Evolutionary conservation across 768 basidiomycete genomes (phyloP).

Genomic region (Lactifluus hygrophoroides): DNA sequence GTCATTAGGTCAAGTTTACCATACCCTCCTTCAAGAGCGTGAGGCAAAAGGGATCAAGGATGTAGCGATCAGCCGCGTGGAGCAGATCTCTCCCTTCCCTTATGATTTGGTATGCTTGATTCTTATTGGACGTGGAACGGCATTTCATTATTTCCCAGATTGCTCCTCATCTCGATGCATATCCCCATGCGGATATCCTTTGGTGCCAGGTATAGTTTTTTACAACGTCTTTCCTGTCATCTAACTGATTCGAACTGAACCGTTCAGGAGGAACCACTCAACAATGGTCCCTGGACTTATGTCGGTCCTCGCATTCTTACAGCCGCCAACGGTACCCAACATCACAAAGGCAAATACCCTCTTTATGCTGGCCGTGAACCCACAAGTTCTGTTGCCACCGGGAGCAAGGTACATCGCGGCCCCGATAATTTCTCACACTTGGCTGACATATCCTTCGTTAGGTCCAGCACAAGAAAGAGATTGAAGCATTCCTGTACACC

Average conservation of each 20-base stretch:
- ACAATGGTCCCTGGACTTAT: slow-evolving; percentile 97
- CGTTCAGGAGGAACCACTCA: slow-evolving; percentile 81
- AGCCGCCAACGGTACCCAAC: slow-evolving; percentile 80
- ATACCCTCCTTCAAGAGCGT: slow-evolving; percentile 79
- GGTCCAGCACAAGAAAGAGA: slow-evolving; percentile 86
- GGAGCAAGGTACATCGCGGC: slow-evolving; percentile 59
- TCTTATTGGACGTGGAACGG: not conserved
- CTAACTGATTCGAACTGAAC: not conserved
- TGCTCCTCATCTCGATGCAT: slow-evolving; percentile 90
- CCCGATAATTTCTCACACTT: not conserved
- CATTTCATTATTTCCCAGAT: slow-evolving; percentile 39
- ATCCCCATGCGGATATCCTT: slow-evolving; percentile 87
- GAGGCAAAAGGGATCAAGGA: slow-evolving; percentile 88
- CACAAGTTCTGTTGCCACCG: slow-evolving; percentile 86
- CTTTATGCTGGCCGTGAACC: slow-evolving; percentile 89
- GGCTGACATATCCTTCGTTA: slow-evolving; percentile 24
- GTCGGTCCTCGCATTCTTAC: slow-evolving; percentile 90
- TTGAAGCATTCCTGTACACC: slow-evolving; percentile 58
- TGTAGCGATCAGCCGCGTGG: slow-evolving; percentile 87
- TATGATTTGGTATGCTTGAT: slow-evolving; percentile 69
- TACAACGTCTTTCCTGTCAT: not conserved
- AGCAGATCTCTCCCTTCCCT: slow-evolving; percentile 96
- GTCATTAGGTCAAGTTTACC: slow-evolving; percentile 81
- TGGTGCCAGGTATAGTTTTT: slow-evolving; percentile 73
- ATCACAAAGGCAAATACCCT: slow-evolving; percentile 89